Conservation (phyloP, 225 moss, liverwort and hornwort species). For the Pseudoscleropodium purum region DNA sequence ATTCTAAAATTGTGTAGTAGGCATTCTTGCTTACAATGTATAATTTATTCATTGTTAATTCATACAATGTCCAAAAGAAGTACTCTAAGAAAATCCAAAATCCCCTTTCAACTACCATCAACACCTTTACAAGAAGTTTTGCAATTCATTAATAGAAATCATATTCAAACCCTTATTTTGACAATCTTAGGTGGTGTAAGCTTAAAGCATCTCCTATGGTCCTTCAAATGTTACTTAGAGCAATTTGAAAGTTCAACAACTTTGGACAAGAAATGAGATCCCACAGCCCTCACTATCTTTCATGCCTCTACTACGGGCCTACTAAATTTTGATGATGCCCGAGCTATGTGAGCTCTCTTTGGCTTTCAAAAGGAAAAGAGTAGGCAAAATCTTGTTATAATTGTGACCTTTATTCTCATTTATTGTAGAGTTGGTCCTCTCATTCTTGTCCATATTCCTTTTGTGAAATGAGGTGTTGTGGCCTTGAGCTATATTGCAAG, state of each 20-base stretch:
- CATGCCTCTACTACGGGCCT: fast-evolving
- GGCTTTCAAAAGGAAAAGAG: neutral
- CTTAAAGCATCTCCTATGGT: too few species aligned
- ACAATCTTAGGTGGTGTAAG: too few species aligned
- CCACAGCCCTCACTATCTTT: too few species aligned
- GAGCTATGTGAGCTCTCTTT: neutral
- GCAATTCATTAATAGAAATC: too few species aligned
- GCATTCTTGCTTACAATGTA: neutral
- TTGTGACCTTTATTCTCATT: neutral
- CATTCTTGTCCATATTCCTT: neutral
- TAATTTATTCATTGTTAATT: neutral
- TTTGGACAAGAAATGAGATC: too few species aligned
- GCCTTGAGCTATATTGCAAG: fast-evolving
- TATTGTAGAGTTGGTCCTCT: neutral
- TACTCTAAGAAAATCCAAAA: neutral
- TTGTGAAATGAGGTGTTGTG: fast-evolving
- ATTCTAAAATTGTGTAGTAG: neutral
- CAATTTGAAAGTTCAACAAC: too few species aligned
- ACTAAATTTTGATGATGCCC: fast-evolving
- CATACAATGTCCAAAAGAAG: neutral
- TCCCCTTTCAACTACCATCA: neutral
- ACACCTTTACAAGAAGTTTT: neutral
- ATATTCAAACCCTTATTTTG: too few species aligned
- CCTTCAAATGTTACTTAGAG: too few species aligned
- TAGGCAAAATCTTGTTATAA: neutral